Evolutionary conservation across 2,329 filamentous ascomycete species (phyloP), one percentile per base, ranked within the genome.

Genomic region (Neonectria ditissima): DNA sequence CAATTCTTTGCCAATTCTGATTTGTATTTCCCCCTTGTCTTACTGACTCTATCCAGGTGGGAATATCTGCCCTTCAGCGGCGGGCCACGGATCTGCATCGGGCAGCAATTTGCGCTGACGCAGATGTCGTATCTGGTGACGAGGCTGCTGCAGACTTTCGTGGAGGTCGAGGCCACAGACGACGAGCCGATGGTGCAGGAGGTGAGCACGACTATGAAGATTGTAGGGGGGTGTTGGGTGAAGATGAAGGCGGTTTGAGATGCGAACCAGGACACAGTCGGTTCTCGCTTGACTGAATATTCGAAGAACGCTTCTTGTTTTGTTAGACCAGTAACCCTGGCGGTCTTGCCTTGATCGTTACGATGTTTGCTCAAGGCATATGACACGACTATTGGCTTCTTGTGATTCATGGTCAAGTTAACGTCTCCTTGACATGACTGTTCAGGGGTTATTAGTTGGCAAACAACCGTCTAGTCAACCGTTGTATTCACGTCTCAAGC

Each of bases 41-140:
- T 53, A 41, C 50, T 63, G 26, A 59, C 48, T 45, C 43, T 52
- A 13, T 41, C 14, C 32, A 74, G 75, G 13, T 82, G 78, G 76
- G 79, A 79, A 48, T 83, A 80, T 64, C 57, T 83, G 2, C 80
- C 80, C 0, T 84, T 83, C 62, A 80, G 80, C 37, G 80, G 79
- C 7, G 82, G 81, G 0, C 80, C 81, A 2, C 75, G 81, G 13
- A 80, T 80, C 44, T 84, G 83, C 62, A 70, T 80, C n/a, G 78
- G 80, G 41, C 82, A 83, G 68, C 77, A 83, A 66, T 80, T 82
- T 52, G 79, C 79, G 16, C 69, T 78, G 32, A 77, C 78, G 26
- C 77, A 81, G 67, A 72, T 80, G 61, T 72, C 76, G 5, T 82
- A 82, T 63, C 66, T 82, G 6, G 70, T 78, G 0, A 75, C 75